phyloP scores from a whole-genome alignment of 352 stramenopile species.

The Globisporangium iwayamae region DNA sequence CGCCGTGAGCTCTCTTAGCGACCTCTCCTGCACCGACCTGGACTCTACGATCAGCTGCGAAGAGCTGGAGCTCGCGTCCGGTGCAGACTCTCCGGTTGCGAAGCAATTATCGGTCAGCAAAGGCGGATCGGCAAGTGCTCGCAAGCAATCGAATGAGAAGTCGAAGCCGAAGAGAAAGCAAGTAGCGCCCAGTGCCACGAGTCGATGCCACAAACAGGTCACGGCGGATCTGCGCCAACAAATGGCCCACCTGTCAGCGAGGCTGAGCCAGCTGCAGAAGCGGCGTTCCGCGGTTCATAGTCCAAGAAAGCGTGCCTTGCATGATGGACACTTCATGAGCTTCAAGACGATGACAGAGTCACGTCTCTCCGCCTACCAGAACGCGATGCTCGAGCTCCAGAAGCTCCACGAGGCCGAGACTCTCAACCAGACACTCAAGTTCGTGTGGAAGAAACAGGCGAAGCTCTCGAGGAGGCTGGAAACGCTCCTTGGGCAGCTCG shows the following conservation, averaged over 20 bases:
- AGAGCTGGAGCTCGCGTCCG: not conserved
- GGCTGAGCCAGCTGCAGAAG: not conserved
- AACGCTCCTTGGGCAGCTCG: not conserved
- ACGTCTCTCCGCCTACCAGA: slow-evolving; percentile 7
- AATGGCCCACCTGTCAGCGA: not conserved
- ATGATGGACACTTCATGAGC: slow-evolving; percentile 16
- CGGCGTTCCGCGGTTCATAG: not conserved
- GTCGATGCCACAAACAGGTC: not conserved
- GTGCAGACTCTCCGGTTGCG: not conserved
- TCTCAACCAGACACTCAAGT: slow-evolving; percentile 38
- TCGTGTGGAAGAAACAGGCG: slow-evolving; percentile 31
- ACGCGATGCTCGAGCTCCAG: slow-evolving; percentile 36
- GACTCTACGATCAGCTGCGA: not conserved
- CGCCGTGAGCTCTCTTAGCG: not conserved
- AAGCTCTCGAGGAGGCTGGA: slow-evolving; percentile 39
- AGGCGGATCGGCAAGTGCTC: not conserved
- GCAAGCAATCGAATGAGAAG: not conserved
- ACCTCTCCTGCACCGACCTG: slow-evolving; percentile 1
- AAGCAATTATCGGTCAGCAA: not conserved
- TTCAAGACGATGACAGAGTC: not conserved
- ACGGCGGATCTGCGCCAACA: not conserved
- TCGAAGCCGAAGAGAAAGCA: not conserved
- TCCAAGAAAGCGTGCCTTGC: not conserved
- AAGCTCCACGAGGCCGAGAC: slow-evolving; percentile 31
- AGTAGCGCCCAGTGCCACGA: not conserved